phyloP scores from a whole-genome alignment of 352 stramenopile species.

The Pythium dissimile region DNA sequence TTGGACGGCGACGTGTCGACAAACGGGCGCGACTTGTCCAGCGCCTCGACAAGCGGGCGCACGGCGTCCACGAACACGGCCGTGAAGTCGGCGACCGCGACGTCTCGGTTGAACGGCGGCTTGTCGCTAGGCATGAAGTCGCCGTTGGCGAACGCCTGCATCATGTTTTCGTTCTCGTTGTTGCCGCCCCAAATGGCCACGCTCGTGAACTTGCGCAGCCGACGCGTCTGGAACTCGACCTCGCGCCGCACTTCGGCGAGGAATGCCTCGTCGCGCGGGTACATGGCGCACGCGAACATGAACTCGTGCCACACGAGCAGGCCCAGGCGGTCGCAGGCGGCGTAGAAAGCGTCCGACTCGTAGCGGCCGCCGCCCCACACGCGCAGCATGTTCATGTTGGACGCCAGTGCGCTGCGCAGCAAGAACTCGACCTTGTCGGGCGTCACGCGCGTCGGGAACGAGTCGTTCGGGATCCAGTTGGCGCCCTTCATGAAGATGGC shows the following conservation, averaged over 20 bases:
- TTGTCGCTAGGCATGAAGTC: slow-evolving; percentile 46
- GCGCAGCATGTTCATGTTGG: slow-evolving; percentile 88
- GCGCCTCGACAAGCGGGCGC: slow-evolving; percentile 37
- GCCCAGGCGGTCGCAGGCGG: slow-evolving; percentile 70
- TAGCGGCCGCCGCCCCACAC: slow-evolving; percentile 89
- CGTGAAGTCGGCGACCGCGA: slow-evolving; percentile 75
- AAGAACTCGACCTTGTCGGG: slow-evolving; percentile 38
- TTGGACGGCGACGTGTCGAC: slow-evolving; percentile 88
- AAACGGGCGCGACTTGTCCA: slow-evolving; percentile 64
- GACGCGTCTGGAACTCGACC: slow-evolving; percentile 54
- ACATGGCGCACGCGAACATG: slow-evolving; percentile 90
- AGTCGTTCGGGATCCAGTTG: slow-evolving; percentile 80
- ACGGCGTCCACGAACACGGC: slow-evolving; percentile 81
- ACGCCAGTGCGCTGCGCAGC: slow-evolving; percentile 45
- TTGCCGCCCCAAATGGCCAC: slow-evolving; percentile 89
- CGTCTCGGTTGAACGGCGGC: slow-evolving; percentile 63
- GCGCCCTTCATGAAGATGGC: slow-evolving; percentile 71
- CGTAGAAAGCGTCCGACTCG: slow-evolving; percentile 81
- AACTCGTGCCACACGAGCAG: slow-evolving; percentile 90
- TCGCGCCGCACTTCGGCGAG: slow-evolving; percentile 52
- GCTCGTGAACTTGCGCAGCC: slow-evolving; percentile 74
- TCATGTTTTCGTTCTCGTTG: slow-evolving; percentile 90
- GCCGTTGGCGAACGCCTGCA: slow-evolving; percentile 65
- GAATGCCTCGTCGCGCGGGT: slow-evolving; percentile 66
- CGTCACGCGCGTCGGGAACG: slow-evolving; percentile 60